Evolutionary conservation across 345 rosid genomes (phyloP).

Genomic region (Balakata baccata): DNA sequence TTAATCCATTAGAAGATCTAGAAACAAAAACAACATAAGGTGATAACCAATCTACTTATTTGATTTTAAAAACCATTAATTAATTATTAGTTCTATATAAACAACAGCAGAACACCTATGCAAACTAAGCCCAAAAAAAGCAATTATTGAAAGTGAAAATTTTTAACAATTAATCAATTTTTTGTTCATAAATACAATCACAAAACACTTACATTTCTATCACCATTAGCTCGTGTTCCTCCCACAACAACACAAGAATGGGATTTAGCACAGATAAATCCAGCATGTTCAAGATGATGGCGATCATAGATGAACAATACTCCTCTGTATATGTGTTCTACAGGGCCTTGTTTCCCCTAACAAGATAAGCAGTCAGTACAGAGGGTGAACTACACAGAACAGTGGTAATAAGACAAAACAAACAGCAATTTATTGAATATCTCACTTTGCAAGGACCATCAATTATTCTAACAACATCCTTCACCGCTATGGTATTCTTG

Average conservation of each 20-base stretch:
- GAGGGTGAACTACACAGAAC: slow-evolving; percentile 3
- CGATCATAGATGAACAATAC: slow-evolving; percentile 77
- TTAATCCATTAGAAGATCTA: background rate
- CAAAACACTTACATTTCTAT: slow-evolving; percentile 56
- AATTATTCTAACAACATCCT: slow-evolving; percentile 73
- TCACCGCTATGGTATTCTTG: slow-evolving; percentile 64
- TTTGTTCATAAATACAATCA: background rate
- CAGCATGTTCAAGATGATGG: slow-evolving; percentile 96
- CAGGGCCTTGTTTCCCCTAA: slow-evolving; percentile 95
- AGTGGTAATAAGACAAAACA: background rate
- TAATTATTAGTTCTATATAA: background rate
- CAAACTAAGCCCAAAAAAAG: background rate
- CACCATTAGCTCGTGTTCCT: slow-evolving; percentile 65
- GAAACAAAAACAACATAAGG: background rate
- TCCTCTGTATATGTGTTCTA: slow-evolving; percentile 76
- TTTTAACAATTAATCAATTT: background rate
- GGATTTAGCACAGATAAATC: slow-evolving; percentile 83
- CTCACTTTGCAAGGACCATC: slow-evolving; percentile 93
- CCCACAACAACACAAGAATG: slow-evolving; percentile 73
- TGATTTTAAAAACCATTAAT: background rate
- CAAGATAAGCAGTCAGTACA: slow-evolving; percentile 14
- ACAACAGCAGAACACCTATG: background rate
- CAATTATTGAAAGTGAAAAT: background rate
- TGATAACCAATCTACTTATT: background rate
- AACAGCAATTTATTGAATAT: slow-evolving; percentile 3